Base-by-base conservation (phyloP, 306 rosid genomes). In the Vachellia collinsii region DNA sequence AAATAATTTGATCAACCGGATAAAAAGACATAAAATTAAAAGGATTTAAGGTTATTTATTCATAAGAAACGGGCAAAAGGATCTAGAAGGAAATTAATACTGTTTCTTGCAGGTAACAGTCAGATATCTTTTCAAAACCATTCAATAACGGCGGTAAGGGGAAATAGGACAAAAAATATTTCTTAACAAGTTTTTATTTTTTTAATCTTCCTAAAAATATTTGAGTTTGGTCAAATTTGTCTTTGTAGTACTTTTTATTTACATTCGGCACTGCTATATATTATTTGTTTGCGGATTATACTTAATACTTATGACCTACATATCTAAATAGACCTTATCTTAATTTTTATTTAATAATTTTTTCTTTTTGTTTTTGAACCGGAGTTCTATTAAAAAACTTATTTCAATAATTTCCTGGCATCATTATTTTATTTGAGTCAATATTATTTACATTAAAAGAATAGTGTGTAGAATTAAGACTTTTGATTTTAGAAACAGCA, bases 251-350 rank as follows among this genome's bases (percentile, higher is more conserved):
- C 10, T 73, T 59, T 58, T 53, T 66, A 37, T 14, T 65, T 64
- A 0, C 44, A 17, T 12, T 17, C 23, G 23, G 12, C 22, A 7
- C 17, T 13, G 12, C 38, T 7, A 14, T 36, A 39, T 65, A 64
- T 3, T 78, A 54, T 47, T 68, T 7, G 62, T 78, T 66, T 83
- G 22, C 37, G 71, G 74, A 14, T 51, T 14, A 4, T 29, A 19
- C 19, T 17, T 42, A 46, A 4, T 29, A 19, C 19, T 17, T 42
- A 46, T 59, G 72, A 70, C 71, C 80, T 53, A 47, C 50, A 70
- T 64, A 23, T 62, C 51, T 41, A 68, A 68, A 68, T 10, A 25
- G 14, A 19, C 14, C 4, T 19, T 3, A 41, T 68, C 12, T 11
- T n/a, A 42, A 5, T 4, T 69, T 42, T 69, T 6, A 20, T 56